Conservation (phyloP, 2,329 filamentous ascomycete genomes). For the Penicillium sp. region DNA sequence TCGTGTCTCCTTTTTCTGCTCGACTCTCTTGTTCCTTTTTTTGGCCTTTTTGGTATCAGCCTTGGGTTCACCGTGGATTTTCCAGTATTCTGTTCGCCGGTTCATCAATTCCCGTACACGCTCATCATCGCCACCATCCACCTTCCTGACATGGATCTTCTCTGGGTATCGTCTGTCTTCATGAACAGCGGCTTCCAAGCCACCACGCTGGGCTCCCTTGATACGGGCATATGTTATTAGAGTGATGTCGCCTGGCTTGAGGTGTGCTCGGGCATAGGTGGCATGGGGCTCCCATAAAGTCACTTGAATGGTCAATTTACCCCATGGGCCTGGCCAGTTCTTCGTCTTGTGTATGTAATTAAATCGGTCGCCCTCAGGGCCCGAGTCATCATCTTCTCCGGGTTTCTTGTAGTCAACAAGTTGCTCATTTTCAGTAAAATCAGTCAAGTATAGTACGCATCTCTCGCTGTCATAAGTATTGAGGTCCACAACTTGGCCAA, state of each 20-base stretch:
- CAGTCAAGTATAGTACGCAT: slow-evolving; percentile 63
- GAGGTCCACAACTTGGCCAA: slow-evolving; percentile 61
- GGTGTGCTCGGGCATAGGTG: slow-evolving; percentile 45
- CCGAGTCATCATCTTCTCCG: slow-evolving; percentile 26
- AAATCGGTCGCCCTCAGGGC: slow-evolving; percentile 47
- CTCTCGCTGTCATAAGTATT: slow-evolving; percentile 40
- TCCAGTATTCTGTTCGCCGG: slow-evolving; percentile 59
- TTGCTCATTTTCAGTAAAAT: slow-evolving; percentile 64
- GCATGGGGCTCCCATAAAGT: slow-evolving; percentile 64
- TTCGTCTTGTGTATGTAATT: slow-evolving; percentile 43
- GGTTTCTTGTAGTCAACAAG: slow-evolving; percentile 49
- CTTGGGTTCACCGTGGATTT: slow-evolving; percentile 37
- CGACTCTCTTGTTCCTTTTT: slow-evolving; percentile 24
- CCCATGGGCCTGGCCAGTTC: slow-evolving; percentile 64
- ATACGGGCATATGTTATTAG: slow-evolving; percentile 63
- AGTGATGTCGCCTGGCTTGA: slow-evolving; percentile 56
- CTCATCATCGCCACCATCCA: slow-evolving; percentile 42
- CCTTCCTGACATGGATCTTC: slow-evolving; percentile 51
- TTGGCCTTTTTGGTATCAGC: slow-evolving; percentile 34
- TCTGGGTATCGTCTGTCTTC: slow-evolving; percentile 47
- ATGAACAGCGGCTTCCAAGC: slow-evolving; percentile 65
- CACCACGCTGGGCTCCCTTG: slow-evolving; percentile 46
- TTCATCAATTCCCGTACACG: slow-evolving; percentile 51
- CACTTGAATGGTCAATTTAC: slow-evolving; percentile 62
- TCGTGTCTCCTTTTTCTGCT: slow-evolving; percentile 24